Percentiles rank a stretch among this genome's conserved stretches.
These are phyloP conservation scores for Thermomyces lanuginosus DNA, from an alignment of 2,329 filamentous ascomycete species.

Conservation along the genomic window DNA sequence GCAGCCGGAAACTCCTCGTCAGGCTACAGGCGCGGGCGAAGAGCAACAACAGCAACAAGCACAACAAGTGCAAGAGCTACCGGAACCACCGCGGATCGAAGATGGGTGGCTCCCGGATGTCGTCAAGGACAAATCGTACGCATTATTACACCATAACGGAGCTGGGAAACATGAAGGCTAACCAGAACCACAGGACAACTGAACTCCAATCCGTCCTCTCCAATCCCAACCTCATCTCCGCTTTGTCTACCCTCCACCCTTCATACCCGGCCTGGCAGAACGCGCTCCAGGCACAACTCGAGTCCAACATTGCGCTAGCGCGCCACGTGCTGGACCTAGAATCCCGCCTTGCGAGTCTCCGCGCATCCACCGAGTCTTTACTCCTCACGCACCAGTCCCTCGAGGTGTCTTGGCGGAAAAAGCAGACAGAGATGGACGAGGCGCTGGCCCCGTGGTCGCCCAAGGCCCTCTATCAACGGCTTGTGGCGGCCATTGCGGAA, in stretches of 20 bases:
- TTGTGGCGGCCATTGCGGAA: slow-evolving; percentile 62
- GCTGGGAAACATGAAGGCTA: not conserved
- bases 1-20: not conserved
- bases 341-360: slow-evolving; percentile 34
- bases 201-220: slow-evolving; percentile 63
- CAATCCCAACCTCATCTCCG: slow-evolving; percentile 49
- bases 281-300: slow-evolving; percentile 47
- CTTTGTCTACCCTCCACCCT: slow-evolving; percentile 62
- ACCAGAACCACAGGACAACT: slow-evolving; percentile 11
- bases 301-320: slow-evolving; percentile 57
- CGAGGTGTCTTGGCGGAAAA: slow-evolving; percentile 81
- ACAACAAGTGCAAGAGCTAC: slow-evolving; percentile 3
- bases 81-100: slow-evolving; percentile 31
- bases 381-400: slow-evolving; percentile 70
- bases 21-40: no score
- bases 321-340: slow-evolving; percentile 26
- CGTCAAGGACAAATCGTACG: slow-evolving; percentile 68
- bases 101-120: slow-evolving; percentile 59
- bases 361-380: slow-evolving; percentile 59
- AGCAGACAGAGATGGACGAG: slow-evolving; percentile 75
- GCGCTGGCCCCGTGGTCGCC: slow-evolving; percentile 74
- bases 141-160: slow-evolving; percentile 8
- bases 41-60: slow-evolving; percentile 1
- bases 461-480: slow-evolving; percentile 65
- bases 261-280: slow-evolving; percentile 51